Evolutionary conservation across 768 basidiomycete species (phyloP), one percentile per base, ranked within the genome.

Genomic region (Auriscalpium vulgare): DNA sequence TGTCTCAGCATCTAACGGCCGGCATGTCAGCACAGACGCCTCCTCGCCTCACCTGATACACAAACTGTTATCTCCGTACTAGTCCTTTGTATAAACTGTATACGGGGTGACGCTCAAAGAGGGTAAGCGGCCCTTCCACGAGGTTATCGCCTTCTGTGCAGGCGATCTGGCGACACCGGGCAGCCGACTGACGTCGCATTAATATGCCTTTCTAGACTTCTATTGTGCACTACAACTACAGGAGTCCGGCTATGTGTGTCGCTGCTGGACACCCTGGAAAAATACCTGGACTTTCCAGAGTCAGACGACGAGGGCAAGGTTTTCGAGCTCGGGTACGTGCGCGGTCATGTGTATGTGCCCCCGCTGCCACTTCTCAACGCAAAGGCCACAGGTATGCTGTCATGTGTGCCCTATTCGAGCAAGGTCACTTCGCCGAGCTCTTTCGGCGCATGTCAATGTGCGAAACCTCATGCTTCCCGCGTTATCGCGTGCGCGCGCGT

Each of bases 201-300:
- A 5, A 34, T 38, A 34, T 4, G 47, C 17, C 34, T 63, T 59
- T 51, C 34, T 45, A 86, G 88, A 50, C 72, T 74, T 63, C 69
- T 81, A 62, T 71, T 91, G 38, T 73, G 73, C 4, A 75, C 73
- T 57, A 78, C 80, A 14, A 69, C 70, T 55, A 77, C 77, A 47
- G 88, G 88, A 44, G 72, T 77, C 50, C 79, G 84, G 48, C 75
- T 92, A 66, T 85, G 85, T 63, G 74, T 89, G 37, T 71, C 74
- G 3, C 70, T 95, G 37, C 71, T 95, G 13, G 88, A 91, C 65
- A 75, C 75, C 52, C 83, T 94, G 77, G 80, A 84, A n/a, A 71
- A 70, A 49, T 74, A 87, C 37, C 84, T 83, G 61, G 88, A 93
- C 40, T 79, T 77, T 4, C 80, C 84, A 51, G 83, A 88, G 50